Base-by-base conservation (phyloP, 2,329 filamentous ascomycete genomes). In the Chaetomium olivaceum region DNA sequence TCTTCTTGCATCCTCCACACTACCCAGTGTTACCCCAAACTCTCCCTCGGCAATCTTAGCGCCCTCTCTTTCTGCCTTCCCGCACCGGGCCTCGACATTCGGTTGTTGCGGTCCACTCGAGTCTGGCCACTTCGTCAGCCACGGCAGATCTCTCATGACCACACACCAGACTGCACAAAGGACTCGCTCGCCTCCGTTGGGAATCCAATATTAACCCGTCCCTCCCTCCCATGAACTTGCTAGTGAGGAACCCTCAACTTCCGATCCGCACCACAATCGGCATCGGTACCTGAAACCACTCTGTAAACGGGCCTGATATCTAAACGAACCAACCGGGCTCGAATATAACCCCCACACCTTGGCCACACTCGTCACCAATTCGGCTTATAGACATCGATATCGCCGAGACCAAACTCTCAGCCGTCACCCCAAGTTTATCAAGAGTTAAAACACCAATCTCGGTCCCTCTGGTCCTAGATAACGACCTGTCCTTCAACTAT, bases 171-270 rank as follows among this genome's bases (percentile, higher is more conserved):
- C 54, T 16, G 14, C 54, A 39, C 54, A 36, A 39, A 57, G 54
- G 36, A 55, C 60, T 66, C 62, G 31, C 57, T 58, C 58, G 29
- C 60, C 48, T 50, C 54, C 39, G 16, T 4, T 29, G 23, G n/a
- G 23, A 58, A 23, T 29, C 43, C 9, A 54, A 65, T 65, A 62
- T 66, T 46, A 55, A 23, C 55, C 63, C 62, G 2, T 56, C 56
- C 59, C 66, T 56, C 61, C 66, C 65, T 58, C 74, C 73, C 70
- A 80, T 80, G 78, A 77, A 70, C 74, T 78, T 74, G 79, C 74
- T 80, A 80, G 72, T 80, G 76, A 80, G 75, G 78, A 71, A 54
- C 58, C 69, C 69, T 62, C 67, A 60, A 62, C 64, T 64, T 67
- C 62, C 66, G 63, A 55, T 63, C 63, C 58, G 58, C 58, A 61